Evolutionary conservation across 2,329 filamentous ascomycete species (phyloP).

Genomic region (Thyridium curvatum): DNA sequence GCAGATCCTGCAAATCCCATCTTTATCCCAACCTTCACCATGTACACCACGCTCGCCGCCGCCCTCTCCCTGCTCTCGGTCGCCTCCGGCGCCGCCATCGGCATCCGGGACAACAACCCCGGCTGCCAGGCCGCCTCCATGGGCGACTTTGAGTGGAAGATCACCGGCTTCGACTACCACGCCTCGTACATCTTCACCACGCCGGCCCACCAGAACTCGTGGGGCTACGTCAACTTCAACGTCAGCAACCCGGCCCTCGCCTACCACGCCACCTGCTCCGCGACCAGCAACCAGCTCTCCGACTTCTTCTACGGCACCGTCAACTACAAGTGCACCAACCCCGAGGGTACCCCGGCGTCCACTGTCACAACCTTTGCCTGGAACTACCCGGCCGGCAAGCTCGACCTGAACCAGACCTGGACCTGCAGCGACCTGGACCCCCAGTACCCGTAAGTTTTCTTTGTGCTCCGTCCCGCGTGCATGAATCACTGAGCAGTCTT

Average conservation of each 20-base stretch:
- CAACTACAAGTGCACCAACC: conserved; percentile 33
- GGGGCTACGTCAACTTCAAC: conserved; percentile 41
- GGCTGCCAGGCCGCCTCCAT: conserved; percentile 26
- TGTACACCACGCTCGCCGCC: background rate
- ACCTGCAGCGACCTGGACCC: conserved; percentile 32
- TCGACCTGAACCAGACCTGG: conserved; percentile 44
- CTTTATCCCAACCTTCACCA: conserved; percentile 2
- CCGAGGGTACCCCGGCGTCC: conserved; percentile 9
- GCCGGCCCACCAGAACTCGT: conserved; percentile 43
- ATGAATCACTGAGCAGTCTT: background rate
- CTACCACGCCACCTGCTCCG: conserved; percentile 29
- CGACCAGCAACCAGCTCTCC: conserved; percentile 30
- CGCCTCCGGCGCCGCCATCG: background rate
- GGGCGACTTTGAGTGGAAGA: conserved; percentile 24
- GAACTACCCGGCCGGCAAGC: conserved; percentile 22
- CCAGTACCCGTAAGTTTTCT: conserved; percentile 23
- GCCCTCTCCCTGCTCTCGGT: conserved; percentile 4
- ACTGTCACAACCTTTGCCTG: conserved; percentile 35
- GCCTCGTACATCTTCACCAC: conserved; percentile 42
- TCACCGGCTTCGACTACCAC: conserved; percentile 47
- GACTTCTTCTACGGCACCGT: conserved; percentile 45
- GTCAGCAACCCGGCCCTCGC: conserved; percentile 38
- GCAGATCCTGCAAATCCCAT: background rate
- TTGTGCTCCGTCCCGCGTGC: background rate
- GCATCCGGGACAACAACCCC: conserved; percentile 6